These are phyloP conservation scores for Ophiocordyceps camponoti-saundersi DNA, from an alignment of 2,329 filamentous ascomycete genomes.

Conservation along the genomic window DNA sequence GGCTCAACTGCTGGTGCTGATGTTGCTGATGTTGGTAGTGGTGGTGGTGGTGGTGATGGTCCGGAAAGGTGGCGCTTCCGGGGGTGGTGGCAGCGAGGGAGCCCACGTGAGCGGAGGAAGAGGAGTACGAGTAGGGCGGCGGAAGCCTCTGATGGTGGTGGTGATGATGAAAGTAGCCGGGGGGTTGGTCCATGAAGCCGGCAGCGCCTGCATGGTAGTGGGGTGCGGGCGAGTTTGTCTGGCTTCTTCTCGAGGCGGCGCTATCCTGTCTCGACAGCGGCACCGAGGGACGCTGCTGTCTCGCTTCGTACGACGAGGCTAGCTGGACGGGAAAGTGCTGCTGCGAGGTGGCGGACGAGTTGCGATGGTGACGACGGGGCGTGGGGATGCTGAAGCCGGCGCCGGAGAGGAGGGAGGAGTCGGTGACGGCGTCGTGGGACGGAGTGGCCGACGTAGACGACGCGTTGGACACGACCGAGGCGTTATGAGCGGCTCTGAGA, in stretches of 20 bases:
- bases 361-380: constrained; percentile 37
- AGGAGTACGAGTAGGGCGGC: constrained; percentile 5
- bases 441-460: constrained; percentile 42
- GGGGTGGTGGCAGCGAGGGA: constrained; percentile 24
- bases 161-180: constrained; percentile 31
- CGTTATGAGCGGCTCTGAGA: constrained; percentile 56
- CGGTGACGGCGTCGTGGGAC: constrained; percentile 28
- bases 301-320: constrained; percentile 18
- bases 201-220: background rate
- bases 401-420: constrained; percentile 36
- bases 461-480: constrained; percentile 47
- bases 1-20: constrained; percentile 24
- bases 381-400: constrained; percentile 40
- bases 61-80: constrained; percentile 15
- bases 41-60: too few species aligned
- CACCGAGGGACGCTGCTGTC: constrained; percentile 22
- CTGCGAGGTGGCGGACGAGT: constrained; percentile 40
- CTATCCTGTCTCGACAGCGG: constrained; percentile 38
- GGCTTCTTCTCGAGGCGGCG: constrained; percentile 33
- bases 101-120: constrained; percentile 14
- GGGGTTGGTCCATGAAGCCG: constrained; percentile 13
- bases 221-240: constrained; percentile 11
- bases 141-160: constrained; percentile 29
- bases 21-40: too few species aligned
- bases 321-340: constrained; percentile 22